Percentiles rank a stretch among this genome's conserved stretches.
Conservation (phyloP, 1,139 yeast species). For the Geotrichum citri-aurantii region DNA sequence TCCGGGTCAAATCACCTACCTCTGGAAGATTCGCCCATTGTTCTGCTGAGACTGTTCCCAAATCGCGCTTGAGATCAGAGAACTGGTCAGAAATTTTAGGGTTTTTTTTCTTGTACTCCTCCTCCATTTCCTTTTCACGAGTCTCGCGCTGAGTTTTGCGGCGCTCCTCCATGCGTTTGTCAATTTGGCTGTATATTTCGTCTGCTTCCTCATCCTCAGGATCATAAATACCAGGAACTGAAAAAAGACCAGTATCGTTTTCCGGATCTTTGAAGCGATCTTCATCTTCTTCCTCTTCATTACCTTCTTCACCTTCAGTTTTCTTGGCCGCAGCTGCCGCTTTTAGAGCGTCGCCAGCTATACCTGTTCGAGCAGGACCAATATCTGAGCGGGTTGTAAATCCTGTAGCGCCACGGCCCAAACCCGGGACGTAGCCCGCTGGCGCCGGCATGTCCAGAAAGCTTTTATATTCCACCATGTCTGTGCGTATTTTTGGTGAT, state of each 20-base stretch:
- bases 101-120: constrained; percentile 27
- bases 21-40: constrained; percentile 86
- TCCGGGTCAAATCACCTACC: constrained; percentile 78
- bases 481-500: neutral
- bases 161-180: constrained; percentile 45
- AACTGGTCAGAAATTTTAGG: constrained; percentile 43
- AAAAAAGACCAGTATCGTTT: constrained; percentile 38
- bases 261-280: constrained; percentile 39
- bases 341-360: constrained; percentile 38
- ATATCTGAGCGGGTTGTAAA: constrained; percentile 79
- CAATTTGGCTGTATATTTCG: constrained; percentile 58
- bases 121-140: constrained; percentile 31
- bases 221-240: constrained; percentile 27
- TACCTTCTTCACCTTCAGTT: constrained; percentile 37
- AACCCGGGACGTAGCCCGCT: constrained; percentile 82
- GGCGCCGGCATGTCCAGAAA: constrained; percentile 88
- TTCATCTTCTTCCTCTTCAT: constrained; percentile 31
- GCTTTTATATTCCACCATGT: constrained; percentile 22
- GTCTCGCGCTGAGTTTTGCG: constrained; percentile 36
- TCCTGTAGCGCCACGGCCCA: constrained; percentile 94
- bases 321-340: constrained; percentile 34
- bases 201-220: constrained; percentile 78
- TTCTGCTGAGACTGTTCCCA: constrained; percentile 54
- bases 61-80: constrained; percentile 55
- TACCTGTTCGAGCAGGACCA: constrained; percentile 44